phyloP scores from a whole-genome alignment of 306 rosid genomes.

The Benincasa hispida region DNA sequence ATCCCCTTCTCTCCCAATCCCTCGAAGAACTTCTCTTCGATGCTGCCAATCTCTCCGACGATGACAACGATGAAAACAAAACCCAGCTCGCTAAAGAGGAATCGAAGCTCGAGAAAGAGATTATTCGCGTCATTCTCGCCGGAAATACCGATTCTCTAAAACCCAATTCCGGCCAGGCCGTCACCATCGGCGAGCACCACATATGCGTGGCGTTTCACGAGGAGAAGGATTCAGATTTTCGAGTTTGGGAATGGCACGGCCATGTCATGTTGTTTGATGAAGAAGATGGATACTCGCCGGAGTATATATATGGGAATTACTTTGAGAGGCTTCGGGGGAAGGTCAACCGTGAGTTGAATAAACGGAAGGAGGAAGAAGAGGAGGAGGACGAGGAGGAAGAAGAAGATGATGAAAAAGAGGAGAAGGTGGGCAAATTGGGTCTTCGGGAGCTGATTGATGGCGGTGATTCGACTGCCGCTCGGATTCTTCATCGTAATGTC shows the following conservation, averaged over 20 bases:
- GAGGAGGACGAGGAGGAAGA: constrained; percentile 3
- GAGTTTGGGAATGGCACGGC: constrained; percentile 99
- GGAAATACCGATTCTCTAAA: constrained; percentile 45
- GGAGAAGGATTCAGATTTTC: constrained; percentile 62
- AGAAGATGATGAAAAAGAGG: constrained; percentile 13
- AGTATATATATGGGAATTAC: constrained; percentile 87
- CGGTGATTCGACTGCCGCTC: constrained; percentile 33
- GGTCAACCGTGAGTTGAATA: background rate
- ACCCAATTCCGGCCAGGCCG: constrained; percentile 89
- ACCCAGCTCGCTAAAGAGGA: constrained; percentile 41
- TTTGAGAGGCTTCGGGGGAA: constrained; percentile 47
- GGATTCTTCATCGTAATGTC: constrained; percentile 80
- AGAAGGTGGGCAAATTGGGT: constrained; percentile 39
- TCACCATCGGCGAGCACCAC: constrained; percentile 59
- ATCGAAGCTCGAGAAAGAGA: constrained; percentile 49
- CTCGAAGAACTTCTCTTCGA: constrained; percentile 64
- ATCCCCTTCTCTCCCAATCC: constrained; percentile 42
- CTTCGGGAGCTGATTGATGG: constrained; percentile 63
- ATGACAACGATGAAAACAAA: constrained; percentile 22
- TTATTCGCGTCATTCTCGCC: constrained; percentile 41
- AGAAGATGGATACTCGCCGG: constrained; percentile 63
- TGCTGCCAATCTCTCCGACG: constrained; percentile 26
- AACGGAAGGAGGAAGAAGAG: background rate
- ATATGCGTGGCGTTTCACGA: constrained; percentile 71
- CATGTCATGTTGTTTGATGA: constrained; percentile 75